Evolutionary conservation across 2,329 filamentous ascomycete genomes (phyloP).

Genomic region (Aspergillus nomiae): DNA sequence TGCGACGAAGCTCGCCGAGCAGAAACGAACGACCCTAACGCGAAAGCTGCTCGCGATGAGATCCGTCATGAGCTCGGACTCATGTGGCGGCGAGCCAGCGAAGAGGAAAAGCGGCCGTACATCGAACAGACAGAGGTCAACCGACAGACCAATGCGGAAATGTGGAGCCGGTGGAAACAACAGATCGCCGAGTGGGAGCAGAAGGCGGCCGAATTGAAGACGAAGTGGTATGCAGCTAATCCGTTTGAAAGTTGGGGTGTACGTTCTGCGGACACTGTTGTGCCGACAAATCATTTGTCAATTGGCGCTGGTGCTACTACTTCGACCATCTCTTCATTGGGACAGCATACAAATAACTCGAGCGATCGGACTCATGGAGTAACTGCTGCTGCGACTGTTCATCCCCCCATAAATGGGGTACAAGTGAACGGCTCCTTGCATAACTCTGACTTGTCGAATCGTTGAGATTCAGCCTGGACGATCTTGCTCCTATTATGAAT

Average conservation of each 20-base stretch:
- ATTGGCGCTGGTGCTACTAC: not conserved
- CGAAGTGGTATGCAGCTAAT: slow-evolving; percentile 42
- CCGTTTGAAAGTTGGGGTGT: slow-evolving; percentile 37
- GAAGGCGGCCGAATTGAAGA: slow-evolving; percentile 40
- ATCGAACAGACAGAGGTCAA: slow-evolving; percentile 72
- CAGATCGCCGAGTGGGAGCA: slow-evolving; percentile 58
- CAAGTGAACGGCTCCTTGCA: not conserved
- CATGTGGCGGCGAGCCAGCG: slow-evolving; percentile 81
- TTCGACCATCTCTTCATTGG: not conserved
- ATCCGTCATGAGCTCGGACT: slow-evolving; percentile 82
- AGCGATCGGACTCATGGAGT: not conserved
- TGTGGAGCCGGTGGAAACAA: slow-evolving; percentile 71
- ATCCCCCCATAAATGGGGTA: not conserved
- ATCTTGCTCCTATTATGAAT: not conserved
- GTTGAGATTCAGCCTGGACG: not conserved
- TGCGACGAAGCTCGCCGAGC: slow-evolving; percentile 70
- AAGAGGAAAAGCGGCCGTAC: slow-evolving; percentile 74
- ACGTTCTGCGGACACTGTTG: not conserved
- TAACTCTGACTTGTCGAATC: not conserved
- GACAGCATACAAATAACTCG: not conserved
- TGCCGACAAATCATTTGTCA: not conserved
- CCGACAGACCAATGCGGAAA: slow-evolving; percentile 66
- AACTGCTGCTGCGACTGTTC: not conserved
- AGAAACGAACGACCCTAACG: slow-evolving; percentile 65
- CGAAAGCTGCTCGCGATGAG: slow-evolving; percentile 69